Percentiles rank a stretch among this genome's conserved stretches.
Evolutionary conservation across 2,329 filamentous ascomycete genomes (phyloP).

Genomic region (Ophiocordyceps camponoti-floridani): DNA sequence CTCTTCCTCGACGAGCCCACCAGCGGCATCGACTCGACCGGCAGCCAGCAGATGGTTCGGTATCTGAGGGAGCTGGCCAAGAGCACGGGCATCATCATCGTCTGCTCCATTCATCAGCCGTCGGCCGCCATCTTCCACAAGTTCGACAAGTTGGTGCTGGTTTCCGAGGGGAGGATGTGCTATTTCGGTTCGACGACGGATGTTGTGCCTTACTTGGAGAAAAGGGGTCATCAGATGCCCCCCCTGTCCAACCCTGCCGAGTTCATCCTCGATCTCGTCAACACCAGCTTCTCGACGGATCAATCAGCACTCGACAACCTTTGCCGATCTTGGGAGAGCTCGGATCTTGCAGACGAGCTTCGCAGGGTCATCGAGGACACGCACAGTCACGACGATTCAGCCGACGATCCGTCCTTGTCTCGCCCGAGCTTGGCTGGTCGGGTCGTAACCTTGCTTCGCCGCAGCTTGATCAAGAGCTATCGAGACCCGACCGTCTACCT

Average conservation of each 20-base stretch:
- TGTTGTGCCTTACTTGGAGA: conserved; percentile 45
- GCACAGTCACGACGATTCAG: too few relatives aligned
- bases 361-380: neutral
- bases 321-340: neutral
- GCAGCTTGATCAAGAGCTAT: neutral
- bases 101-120: conserved; percentile 74
- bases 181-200: conserved; percentile 50
- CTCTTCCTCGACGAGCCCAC: conserved; percentile 76
- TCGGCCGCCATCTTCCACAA: conserved; percentile 63
- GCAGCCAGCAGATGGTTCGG: conserved; percentile 58
- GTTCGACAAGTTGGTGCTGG: conserved; percentile 61
- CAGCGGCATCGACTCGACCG: conserved; percentile 63
- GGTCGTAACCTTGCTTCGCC: neutral
- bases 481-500: neutral
- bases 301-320: neutral
- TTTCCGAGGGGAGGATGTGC: conserved; percentile 52
- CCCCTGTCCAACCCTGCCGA: conserved; percentile 63
- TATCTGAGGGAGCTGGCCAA: conserved; percentile 51
- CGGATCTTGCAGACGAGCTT: neutral
- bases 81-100: conserved; percentile 54
- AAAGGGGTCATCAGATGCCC: conserved; percentile 44
- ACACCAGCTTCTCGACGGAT: conserved; percentile 43
- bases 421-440: neutral
- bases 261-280: conserved; percentile 61
- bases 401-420: too few relatives aligned